These are phyloP conservation scores for Dendrobium huoshanense DNA, from an alignment of 106 monocot genomes.

Conservation along the genomic window DNA sequence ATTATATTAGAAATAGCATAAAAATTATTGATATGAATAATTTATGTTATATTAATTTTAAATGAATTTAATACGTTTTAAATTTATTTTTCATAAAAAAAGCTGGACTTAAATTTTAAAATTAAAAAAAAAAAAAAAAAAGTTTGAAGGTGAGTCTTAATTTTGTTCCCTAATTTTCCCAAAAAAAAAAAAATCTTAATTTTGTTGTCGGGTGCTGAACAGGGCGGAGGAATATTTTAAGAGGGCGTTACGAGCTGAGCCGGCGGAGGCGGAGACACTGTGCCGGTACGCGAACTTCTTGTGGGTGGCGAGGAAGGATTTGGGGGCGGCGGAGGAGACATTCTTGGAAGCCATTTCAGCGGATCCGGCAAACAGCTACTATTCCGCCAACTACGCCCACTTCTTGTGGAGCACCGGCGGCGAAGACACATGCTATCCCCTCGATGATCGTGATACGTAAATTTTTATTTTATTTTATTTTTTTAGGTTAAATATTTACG, in stretches of 20 bases:
- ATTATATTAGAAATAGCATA: too few species aligned
- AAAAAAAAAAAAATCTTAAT: too few species aligned
- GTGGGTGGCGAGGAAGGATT: slow-evolving; percentile 66
- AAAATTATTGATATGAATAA: too few species aligned
- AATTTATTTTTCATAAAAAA: too few species aligned
- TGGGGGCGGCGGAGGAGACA: slow-evolving; percentile 66
- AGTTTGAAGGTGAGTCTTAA: too few species aligned
- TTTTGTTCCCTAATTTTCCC: too few species aligned
- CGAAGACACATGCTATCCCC: slow-evolving; percentile 77
- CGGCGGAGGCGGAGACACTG: slow-evolving; percentile 64
- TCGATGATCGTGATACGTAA: slow-evolving; percentile 18
- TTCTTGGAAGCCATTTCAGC: slow-evolving; percentile 69
- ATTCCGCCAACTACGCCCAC: slow-evolving; percentile 72
- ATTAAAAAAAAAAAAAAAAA: too few species aligned
- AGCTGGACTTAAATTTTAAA: too few species aligned
- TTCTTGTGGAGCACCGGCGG: slow-evolving; percentile 95
- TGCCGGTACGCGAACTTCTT: slow-evolving; percentile 72
- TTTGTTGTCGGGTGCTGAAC: background rate
- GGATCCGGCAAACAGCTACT: slow-evolving; percentile 52
- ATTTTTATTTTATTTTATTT: background rate
- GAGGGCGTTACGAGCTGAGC: slow-evolving; percentile 38
- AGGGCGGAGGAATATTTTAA: slow-evolving; percentile 86
- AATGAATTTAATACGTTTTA: too few species aligned
- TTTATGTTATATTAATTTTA: too few species aligned
- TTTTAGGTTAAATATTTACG: too few species aligned